Base-by-base conservation (phyloP, 2,329 filamentous ascomycete genomes). In the Sphaerostilbella broomeana region DNA sequence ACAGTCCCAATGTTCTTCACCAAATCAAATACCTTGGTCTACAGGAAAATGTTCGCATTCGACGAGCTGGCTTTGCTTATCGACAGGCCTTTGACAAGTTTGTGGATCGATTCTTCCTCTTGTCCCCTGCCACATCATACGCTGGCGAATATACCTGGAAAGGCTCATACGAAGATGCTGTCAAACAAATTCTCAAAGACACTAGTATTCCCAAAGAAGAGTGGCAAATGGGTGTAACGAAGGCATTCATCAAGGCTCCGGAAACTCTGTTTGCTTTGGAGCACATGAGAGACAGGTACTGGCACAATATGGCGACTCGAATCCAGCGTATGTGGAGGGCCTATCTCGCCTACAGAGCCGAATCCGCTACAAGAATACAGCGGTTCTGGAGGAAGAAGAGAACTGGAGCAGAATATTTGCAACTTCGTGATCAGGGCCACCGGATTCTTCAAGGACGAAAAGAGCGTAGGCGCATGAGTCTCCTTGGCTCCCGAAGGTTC, bases 301-400 rank as follows among this genome's bases (percentile, higher is more conserved):
- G 90, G 90, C 90, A 97, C 64, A 98, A 97, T 65, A 97, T 98
- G 92, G 92, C 92, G 4, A 94, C 90, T 44, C 80, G 92, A 43
- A 97, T 98, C 44, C 92, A 98, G 66, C 79, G 92, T 51, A 92
- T 94, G 57, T 98, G 92, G 92, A 79, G 92, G 53, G 94, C 94
- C 37, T 97, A 95, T 57, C 74, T 97, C 27, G 81, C 90, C 5
- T 97, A 97, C 63, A 79, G 92, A 30, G 84, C 80, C 18, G 92
- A 98, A 63, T 92, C 86, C 43, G 92, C 92, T 6, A 95, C 84
- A 11, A 79, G 92, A 22, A 97, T 98, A 49, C 92, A 97, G 60
- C 77, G 87, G 28, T 89, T 95, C 69, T 98, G 89, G 89, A 78
- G 90, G 54, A 89, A 92, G 65, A 89, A 94, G 68, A 86, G 84